Conservation (phyloP, 495 filamentous ascomycete genomes). For the Niebla homalea region DNA sequence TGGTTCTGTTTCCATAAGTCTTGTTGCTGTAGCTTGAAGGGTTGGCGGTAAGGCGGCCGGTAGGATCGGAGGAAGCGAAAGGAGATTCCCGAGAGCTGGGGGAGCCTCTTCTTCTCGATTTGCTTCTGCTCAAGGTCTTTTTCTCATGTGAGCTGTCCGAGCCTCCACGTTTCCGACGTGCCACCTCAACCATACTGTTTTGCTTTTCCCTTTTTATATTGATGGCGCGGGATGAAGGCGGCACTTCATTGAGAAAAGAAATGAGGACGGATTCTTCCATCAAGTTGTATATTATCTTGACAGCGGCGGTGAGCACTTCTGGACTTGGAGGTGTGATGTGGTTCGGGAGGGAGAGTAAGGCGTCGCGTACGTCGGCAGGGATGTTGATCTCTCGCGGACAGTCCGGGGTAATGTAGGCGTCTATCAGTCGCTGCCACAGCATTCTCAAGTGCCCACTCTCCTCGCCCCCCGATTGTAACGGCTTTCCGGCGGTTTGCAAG, state of each 20-base stretch:
- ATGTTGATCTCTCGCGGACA: conserved; percentile 88
- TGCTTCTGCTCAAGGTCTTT: conserved; percentile 10
- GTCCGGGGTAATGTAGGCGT: conserved; percentile 36
- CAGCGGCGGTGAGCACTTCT: conserved; percentile 71
- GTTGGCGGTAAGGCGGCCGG: conserved; percentile 16
- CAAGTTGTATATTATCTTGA: conserved; percentile 78
- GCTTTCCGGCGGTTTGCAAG: conserved; percentile 27
- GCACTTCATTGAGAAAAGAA: conserved; percentile 54
- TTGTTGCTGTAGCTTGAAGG: conserved; percentile 18
- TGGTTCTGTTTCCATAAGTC: conserved; percentile 24
- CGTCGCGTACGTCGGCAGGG: conserved; percentile 70
- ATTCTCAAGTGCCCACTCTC: conserved; percentile 59
- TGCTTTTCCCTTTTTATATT: conserved; percentile 21
- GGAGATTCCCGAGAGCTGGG: conserved; percentile 29
- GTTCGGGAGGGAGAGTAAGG: conserved; percentile 52
- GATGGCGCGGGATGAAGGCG: conserved; percentile 31
- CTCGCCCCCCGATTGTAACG: conserved; percentile 35
- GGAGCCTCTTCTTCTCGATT: conserved; percentile 29
- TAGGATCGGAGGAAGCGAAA: conserved; percentile 16
- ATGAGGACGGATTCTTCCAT: conserved; percentile 94
- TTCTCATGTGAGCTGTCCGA: conserved; percentile 17
- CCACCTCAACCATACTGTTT: conserved; percentile 8
- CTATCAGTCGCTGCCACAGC: conserved; percentile 50
- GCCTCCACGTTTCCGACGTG: conserved; percentile 20
- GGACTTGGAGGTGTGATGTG: conserved; percentile 58